Evolutionary conservation across 805 yeast species (phyloP).

Genomic region (Lipomyces sp.): DNA sequence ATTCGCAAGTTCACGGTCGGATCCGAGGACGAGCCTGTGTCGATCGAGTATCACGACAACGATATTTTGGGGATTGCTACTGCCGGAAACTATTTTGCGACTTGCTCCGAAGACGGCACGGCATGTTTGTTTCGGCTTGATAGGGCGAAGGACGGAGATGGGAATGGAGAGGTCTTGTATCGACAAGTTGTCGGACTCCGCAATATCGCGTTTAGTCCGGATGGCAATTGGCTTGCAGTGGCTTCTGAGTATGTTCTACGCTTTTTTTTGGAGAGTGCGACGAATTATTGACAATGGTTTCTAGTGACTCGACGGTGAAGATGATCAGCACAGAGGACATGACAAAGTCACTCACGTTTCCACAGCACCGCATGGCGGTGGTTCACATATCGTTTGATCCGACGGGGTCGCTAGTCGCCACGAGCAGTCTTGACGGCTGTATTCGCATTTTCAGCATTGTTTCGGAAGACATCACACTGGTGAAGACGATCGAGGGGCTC

Average conservation of each 20-base stretch:
- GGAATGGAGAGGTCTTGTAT: constrained; percentile 30
- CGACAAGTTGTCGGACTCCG: constrained; percentile 39
- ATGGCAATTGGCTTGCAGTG: constrained; percentile 39
- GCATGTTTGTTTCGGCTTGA: constrained; percentile 35
- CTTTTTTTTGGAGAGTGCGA: background rate
- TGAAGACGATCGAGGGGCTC: constrained; percentile 33
- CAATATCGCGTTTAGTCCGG: constrained; percentile 36
- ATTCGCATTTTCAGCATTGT: constrained; percentile 36
- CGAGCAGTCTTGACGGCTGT: constrained; percentile 38
- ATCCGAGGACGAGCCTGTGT: constrained; percentile 36
- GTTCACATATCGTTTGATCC: constrained; percentile 47
- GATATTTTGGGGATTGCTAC: constrained; percentile 34
- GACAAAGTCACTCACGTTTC: constrained; percentile 43
- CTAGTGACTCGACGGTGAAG: constrained; percentile 34
- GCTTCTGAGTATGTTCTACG: constrained; percentile 35
- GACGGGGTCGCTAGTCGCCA: constrained; percentile 33
- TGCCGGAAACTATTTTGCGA: constrained; percentile 37
- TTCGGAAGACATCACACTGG: constrained; percentile 28
- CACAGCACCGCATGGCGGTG: constrained; percentile 46
- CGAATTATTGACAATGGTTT: background rate
- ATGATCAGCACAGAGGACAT: constrained; percentile 37
- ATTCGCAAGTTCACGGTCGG: constrained; percentile 37
- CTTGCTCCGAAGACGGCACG: constrained; percentile 47
- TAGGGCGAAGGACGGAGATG: no score
- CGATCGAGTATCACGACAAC: constrained; percentile 33